These are phyloP conservation scores for Colletotrichum spinosum DNA, from an alignment of 2,329 filamentous ascomycete genomes.

Conservation along the genomic window DNA sequence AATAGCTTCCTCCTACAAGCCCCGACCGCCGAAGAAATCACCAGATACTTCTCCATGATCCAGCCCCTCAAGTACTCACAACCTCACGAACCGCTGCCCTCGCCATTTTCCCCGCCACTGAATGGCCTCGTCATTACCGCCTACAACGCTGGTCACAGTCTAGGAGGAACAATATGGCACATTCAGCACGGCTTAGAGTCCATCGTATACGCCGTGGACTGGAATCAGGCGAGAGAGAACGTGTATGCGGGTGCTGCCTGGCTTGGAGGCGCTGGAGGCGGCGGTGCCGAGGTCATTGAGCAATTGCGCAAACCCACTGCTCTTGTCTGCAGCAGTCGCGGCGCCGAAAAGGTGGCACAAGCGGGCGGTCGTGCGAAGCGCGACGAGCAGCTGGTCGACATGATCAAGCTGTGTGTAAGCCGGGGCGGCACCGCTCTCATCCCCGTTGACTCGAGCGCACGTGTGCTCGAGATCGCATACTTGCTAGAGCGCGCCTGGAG, in stretches of 20 bases:
- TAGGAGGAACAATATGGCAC: slow-evolving; percentile 98
- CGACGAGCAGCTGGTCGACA: slow-evolving; percentile 86
- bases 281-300: slow-evolving; percentile 91
- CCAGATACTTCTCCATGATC: slow-evolving; percentile 89
- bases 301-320: slow-evolving; percentile 93
- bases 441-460: slow-evolving; percentile 94
- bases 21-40: slow-evolving; percentile 89
- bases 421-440: slow-evolving; percentile 93
- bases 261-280: slow-evolving; percentile 84
- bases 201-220: slow-evolving; percentile 96
- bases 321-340: slow-evolving; percentile 89
- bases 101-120: slow-evolving; percentile 87
- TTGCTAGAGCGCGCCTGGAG: slow-evolving; percentile 94
- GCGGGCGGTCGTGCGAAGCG: slow-evolving; percentile 81
- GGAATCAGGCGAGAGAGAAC: slow-evolving; percentile 98
- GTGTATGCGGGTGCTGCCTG: slow-evolving; percentile 94
- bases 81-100: slow-evolving; percentile 88
- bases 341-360: slow-evolving; percentile 77
- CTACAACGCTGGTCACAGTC: slow-evolving; percentile 94
- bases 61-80: slow-evolving; percentile 97
- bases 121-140: slow-evolving; percentile 95
- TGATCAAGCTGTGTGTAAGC: slow-evolving; percentile 81
- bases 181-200: slow-evolving; percentile 97
- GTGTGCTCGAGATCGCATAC: slow-evolving; percentile 92
- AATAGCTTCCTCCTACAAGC: slow-evolving; percentile 72